Evolutionary conservation across 306 rosid genomes (phyloP).

Genomic region (Luffa aegyptiaca): DNA sequence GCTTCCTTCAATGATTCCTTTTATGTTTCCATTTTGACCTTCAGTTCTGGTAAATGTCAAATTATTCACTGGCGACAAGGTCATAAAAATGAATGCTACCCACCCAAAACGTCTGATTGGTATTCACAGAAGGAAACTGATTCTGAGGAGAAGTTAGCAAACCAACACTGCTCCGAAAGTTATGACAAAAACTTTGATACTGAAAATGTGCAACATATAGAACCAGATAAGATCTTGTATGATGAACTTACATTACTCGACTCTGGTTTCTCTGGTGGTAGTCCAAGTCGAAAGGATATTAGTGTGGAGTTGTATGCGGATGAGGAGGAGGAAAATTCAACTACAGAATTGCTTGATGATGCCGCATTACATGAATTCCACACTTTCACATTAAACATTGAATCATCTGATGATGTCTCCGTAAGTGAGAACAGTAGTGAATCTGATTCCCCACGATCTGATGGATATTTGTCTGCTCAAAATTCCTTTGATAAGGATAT

Average conservation of each 20-base stretch:
- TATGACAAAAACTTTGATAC: slow-evolving; percentile 15
- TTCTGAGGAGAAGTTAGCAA: slow-evolving; percentile 21
- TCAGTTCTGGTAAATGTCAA: slow-evolving; percentile 84
- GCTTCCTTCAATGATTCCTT: neutral
- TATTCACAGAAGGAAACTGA: slow-evolving; percentile 18
- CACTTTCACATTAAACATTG: slow-evolving; percentile 32
- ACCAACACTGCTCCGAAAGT: slow-evolving; percentile 19
- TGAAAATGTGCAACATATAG: slow-evolving; percentile 12
- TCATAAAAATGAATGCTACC: slow-evolving; percentile 70
- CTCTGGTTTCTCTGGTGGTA: slow-evolving; percentile 16
- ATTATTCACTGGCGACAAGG: slow-evolving; percentile 92
- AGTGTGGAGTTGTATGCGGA: slow-evolving; percentile 32
- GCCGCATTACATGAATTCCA: slow-evolving; percentile 69
- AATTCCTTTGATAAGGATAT: slow-evolving; percentile 28
- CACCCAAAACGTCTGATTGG: slow-evolving; percentile 18
- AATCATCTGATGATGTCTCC: slow-evolving; percentile 64
- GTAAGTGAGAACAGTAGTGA: slow-evolving; percentile 48
- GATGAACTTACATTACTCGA: slow-evolving; percentile 20
- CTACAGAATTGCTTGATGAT: slow-evolving; percentile 42
- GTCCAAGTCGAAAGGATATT: slow-evolving; percentile 25
- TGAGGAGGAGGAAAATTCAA: slow-evolving; percentile 19
- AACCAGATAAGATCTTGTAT: neutral
- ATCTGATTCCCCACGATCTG: slow-evolving; percentile 39
- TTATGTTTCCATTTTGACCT: slow-evolving; percentile 10
- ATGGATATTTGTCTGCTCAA: slow-evolving; percentile 32